phyloP scores from a whole-genome alignment of 1,139 yeast genomes.

The Ogataea hybrid region DNA sequence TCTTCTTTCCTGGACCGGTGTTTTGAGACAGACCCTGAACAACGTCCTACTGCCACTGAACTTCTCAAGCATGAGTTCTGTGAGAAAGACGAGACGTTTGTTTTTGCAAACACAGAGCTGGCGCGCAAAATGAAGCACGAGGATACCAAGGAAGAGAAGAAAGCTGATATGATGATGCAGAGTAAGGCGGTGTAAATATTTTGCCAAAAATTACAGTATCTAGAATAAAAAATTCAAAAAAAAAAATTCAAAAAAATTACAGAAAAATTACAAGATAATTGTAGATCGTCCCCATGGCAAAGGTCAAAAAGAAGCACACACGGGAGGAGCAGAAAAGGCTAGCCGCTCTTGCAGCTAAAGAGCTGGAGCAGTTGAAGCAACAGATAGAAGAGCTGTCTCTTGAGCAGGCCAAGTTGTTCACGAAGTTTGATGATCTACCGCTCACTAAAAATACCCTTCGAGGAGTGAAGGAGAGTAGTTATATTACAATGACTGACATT shows the following conservation, averaged over 20 bases:
- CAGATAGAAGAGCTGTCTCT: conserved; percentile 53
- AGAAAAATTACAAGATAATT: background rate
- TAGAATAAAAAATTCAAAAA: conserved; percentile 1
- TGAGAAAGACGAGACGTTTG: conserved; percentile 44
- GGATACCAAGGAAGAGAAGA: conserved; percentile 38
- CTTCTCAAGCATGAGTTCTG: conserved; percentile 66
- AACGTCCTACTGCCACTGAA: conserved; percentile 82
- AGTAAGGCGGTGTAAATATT: conserved; percentile 12
- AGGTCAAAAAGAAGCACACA: conserved; percentile 33
- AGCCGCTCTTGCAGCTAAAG: conserved; percentile 44
- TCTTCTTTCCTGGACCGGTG: conserved; percentile 71
- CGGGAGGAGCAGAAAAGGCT: conserved; percentile 39
- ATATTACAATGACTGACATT: conserved; percentile 77
- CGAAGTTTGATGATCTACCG: conserved; percentile 61
- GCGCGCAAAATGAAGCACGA: conserved; percentile 53
- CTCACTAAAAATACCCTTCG: conserved; percentile 60
- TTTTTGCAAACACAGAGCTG: conserved; percentile 62
- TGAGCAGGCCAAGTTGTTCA: conserved; percentile 21
- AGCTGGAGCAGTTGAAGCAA: conserved; percentile 43
- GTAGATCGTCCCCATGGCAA: conserved; percentile 35
- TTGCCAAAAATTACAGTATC: background rate
- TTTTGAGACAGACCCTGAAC: conserved; percentile 76
- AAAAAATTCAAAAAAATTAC: too few species aligned
- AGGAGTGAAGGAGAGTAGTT: conserved; percentile 74
- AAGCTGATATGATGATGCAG: conserved; percentile 25